These are phyloP conservation scores for Boletus vinaceobasis DNA, from an alignment of 768 basidiomycete species.

Conservation along the genomic window DNA sequence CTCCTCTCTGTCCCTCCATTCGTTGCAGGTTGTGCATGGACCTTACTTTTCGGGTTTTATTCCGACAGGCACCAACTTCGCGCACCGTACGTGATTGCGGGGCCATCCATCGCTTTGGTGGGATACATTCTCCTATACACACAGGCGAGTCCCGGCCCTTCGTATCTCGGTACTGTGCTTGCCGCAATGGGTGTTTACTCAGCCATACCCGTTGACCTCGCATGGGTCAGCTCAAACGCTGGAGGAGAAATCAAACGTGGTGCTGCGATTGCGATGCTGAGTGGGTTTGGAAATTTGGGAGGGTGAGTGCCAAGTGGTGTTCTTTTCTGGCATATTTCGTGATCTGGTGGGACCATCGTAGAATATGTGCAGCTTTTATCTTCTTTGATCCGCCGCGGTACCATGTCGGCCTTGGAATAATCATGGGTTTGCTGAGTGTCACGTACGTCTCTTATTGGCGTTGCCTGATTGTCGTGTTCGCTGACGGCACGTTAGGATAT, in stretches of 20 bases:
- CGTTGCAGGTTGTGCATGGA: constrained; percentile 38
- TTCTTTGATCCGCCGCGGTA: constrained; percentile 38
- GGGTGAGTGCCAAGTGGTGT: constrained; percentile 33
- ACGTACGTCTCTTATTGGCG: constrained; percentile 15
- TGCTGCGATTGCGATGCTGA: constrained; percentile 48
- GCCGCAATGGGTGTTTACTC: constrained; percentile 50
- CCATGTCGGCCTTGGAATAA: constrained; percentile 31
- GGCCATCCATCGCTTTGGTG: constrained; percentile 38
- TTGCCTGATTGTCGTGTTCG: constrained; percentile 19
- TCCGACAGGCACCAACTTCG: constrained; percentile 41
- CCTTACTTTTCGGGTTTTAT: constrained; percentile 35
- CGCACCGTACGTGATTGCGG: constrained; percentile 47
- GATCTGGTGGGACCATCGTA: constrained; percentile 9
- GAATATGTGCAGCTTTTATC: constrained; percentile 40
- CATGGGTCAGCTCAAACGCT: constrained; percentile 53
- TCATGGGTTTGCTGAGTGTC: constrained; percentile 26
- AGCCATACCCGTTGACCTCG: constrained; percentile 39
- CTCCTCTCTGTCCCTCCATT: constrained; percentile 47
- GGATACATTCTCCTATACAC: constrained; percentile 49
- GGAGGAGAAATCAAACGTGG: constrained; percentile 53
- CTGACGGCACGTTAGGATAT: constrained; percentile 33
- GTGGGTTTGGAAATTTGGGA: constrained; percentile 54
- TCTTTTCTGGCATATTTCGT: neutral
- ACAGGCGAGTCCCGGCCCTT: constrained; percentile 7
- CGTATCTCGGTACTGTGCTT: constrained; percentile 45